These are phyloP conservation scores for Exophiala oligosperma DNA, from an alignment of 2,329 filamentous ascomycete genomes.

Conservation along the genomic window DNA sequence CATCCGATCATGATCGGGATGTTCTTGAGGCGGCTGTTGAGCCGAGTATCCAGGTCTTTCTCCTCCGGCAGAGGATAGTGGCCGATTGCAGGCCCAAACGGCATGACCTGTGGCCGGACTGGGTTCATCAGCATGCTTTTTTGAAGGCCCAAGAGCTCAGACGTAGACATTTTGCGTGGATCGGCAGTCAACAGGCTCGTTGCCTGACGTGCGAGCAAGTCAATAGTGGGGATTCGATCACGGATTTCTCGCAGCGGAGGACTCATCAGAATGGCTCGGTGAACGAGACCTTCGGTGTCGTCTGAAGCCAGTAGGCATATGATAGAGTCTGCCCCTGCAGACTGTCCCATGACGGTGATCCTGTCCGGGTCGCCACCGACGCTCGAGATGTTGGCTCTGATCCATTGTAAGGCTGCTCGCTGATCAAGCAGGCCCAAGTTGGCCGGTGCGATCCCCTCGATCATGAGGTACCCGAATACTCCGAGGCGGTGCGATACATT, in stretches of 20 bases:
- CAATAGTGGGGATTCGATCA: neutral
- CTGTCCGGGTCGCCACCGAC: conserved; percentile 56
- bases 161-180: conserved; percentile 1
- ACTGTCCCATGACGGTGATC: conserved; percentile 59
- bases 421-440: conserved; percentile 57
- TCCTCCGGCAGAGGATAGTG: neutral
- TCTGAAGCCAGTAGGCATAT: conserved; percentile 26
- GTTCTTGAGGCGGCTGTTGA: neutral
- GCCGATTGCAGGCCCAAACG: conserved; percentile 1
- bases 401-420: conserved; percentile 53
- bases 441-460: conserved; percentile 47
- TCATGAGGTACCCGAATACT: conserved; percentile 57
- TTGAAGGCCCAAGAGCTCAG: neutral
- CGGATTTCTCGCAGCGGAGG: neutral
- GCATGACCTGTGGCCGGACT: neutral
- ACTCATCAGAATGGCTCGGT: conserved; percentile 10
- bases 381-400: conserved; percentile 51
- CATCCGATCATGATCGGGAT: conserved; percentile 2
- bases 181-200: neutral
- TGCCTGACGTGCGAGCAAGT: neutral
- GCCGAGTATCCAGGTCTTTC: neutral
- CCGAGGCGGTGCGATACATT: conserved; percentile 59
- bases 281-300: neutral
- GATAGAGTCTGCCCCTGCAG: conserved; percentile 49
- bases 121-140: neutral